Evolutionary conservation across 306 rosid genomes (phyloP), one percentile per base, ranked within the genome.

Genomic region (Cicer judaicum): DNA sequence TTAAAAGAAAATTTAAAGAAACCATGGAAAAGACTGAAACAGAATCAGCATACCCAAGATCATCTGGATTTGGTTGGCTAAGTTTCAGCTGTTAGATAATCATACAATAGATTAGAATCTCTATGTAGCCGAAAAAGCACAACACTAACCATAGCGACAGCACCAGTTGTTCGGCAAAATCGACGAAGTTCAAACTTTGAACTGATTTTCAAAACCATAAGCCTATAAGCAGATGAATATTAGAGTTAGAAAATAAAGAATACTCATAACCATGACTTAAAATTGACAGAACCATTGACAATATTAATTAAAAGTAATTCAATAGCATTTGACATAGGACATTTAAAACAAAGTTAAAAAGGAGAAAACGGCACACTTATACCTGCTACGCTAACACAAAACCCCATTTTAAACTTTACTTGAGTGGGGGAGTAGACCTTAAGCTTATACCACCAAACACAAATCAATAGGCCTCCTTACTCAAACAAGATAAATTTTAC

Each of bases 151-250:
- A 89, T 47, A 10, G 97, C 97, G 61, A 87, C 87, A 57, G 96
- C 82, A 55, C 97, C 97, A 42, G 96, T 88, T 78, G 98, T 93
- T n/a, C 97, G 92, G 80, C 98, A 93, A 83, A 89, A 91, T 65
- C 98, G 89, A 59, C 97, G 89, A 73, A 93, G 73, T 77, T 93
- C 98, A 82, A 93, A 93, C 67, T 93, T 93, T 52, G 98, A 93
- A 87, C 88, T 89, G 77, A 93, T 89, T 85, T 89, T 93, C 71
- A 93, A 78, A 73, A 93, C 96, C 98, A 93, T 87, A 66, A 93
- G 96, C 92, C 98, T 93, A 81, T 76, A 84, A 55, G 14, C 42
- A 89, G 48, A 89, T 48, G 10, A 82, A 81, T 19, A 47, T 16
- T 7, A 0, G 77, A 42, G 73, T 73, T 57, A 82, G 77, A 78